A percentile compares a stretch with the other conserved stretches of the same genome.
Evolutionary conservation across 169 alveolate species (phyloP).

Genomic region (Plasmodium reichenowi): DNA sequence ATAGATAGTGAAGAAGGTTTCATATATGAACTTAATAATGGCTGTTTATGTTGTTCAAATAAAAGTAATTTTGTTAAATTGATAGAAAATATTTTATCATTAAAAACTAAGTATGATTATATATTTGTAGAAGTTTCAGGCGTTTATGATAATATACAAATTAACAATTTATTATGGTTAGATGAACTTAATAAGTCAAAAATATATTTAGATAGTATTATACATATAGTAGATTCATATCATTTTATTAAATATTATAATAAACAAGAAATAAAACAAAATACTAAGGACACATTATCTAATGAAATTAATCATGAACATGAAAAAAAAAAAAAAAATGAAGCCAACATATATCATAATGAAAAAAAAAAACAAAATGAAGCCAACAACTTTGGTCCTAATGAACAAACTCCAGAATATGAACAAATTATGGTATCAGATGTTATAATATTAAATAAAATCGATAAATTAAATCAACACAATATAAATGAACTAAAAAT

Average conservation of each 20-base stretch:
- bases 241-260: conserved; percentile 25
- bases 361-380: background rate
- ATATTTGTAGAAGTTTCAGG: conserved; percentile 76
- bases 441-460: conserved; percentile 56
- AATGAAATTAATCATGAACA: conserved; percentile 5
- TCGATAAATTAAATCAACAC: conserved; percentile 46
- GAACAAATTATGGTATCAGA: conserved; percentile 70
- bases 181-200: conserved; percentile 67
- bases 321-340: background rate
- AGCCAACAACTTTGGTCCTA: background rate
- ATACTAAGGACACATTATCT: background rate
- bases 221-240: conserved; percentile 52
- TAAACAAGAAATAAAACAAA: too few species aligned
- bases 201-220: conserved; percentile 72
- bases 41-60: conserved; percentile 75
- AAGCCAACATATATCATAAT: background rate
- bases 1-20: conserved; percentile 72
- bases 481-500: conserved; percentile 35
- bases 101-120: conserved; percentile 51
- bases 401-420: background rate
- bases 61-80: conserved; percentile 70
- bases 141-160: conserved; percentile 57
- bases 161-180: conserved; percentile 66
- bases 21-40: conserved; percentile 74
- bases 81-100: conserved; percentile 56